Evolutionary conservation across 495 filamentous ascomycete species (phyloP).

Genomic region (Schizothecium vesticola): DNA sequence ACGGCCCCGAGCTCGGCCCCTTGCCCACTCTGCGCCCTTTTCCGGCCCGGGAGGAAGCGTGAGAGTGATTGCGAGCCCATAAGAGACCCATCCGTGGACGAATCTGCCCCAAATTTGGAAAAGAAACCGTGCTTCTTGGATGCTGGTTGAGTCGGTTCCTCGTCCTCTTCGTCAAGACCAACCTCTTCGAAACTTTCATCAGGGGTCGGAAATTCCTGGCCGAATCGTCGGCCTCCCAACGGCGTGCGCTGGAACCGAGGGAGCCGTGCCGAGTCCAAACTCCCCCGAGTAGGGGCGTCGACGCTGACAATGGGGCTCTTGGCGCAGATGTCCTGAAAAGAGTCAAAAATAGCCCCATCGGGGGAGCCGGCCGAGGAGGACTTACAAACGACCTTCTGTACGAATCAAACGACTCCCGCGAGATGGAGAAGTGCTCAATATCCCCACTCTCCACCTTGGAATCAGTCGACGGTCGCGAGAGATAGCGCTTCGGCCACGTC

Average conservation of each 20-base stretch:
- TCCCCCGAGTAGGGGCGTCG: constrained; percentile 60
- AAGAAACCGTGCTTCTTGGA: constrained; percentile 81
- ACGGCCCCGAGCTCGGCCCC: constrained; percentile 64
- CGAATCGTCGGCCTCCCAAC: constrained; percentile 47
- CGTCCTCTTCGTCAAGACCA: constrained; percentile 62
- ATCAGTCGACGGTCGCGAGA: constrained; percentile 60
- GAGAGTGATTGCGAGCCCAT: constrained; percentile 35
- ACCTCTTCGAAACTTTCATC: constrained; percentile 82
- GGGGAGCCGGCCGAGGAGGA: constrained; percentile 9
- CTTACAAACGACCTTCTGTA: constrained; percentile 93
- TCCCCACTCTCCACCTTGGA: constrained; percentile 66
- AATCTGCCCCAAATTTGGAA: constrained; percentile 68
- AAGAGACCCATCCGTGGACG: background rate
- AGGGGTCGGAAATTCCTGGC: constrained; percentile 52
- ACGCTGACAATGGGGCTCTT: constrained; percentile 67
- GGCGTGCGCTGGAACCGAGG: constrained; percentile 51
- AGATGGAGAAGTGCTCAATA: constrained; percentile 93
- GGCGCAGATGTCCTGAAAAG: constrained; percentile 78
- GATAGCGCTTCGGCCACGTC: constrained; percentile 74
- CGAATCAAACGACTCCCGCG: constrained; percentile 95
- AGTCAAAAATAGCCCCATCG: background rate
- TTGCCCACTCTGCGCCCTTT: constrained; percentile 67
- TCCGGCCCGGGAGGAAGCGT: constrained; percentile 67
- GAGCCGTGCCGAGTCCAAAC: constrained; percentile 67
- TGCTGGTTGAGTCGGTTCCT: constrained; percentile 35